phyloP scores from a whole-genome alignment of 2,329 filamentous ascomycete species.

The Pyrenophora seminiperda region DNA sequence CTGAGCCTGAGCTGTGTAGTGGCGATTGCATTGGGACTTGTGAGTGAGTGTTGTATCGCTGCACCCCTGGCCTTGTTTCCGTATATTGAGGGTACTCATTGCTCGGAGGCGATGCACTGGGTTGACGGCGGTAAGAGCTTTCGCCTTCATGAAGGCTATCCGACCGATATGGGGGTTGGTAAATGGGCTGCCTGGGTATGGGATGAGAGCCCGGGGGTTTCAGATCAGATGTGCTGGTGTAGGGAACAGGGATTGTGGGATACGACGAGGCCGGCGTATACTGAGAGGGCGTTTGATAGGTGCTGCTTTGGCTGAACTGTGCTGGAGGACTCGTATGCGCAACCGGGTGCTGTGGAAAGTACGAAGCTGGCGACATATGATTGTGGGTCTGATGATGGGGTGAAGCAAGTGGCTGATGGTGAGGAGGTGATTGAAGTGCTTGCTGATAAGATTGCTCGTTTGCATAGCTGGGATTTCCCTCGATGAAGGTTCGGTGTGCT shows the following conservation, averaged over 20 bases:
- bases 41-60: conserved; percentile 33
- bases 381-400: conserved; percentile 37
- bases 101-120: conserved; percentile 28
- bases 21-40: conserved; percentile 26
- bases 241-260: conserved; percentile 34
- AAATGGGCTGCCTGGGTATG: conserved; percentile 28
- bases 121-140: conserved; percentile 26
- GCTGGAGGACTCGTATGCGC: conserved; percentile 30
- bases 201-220: conserved; percentile 30
- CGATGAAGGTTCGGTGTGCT: conserved; percentile 23
- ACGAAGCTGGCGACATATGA: conserved; percentile 37
- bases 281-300: conserved; percentile 26
- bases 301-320: conserved; percentile 27
- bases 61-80: conserved; percentile 26
- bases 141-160: conserved; percentile 30
- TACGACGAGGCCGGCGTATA: conserved; percentile 33
- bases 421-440: conserved; percentile 39
- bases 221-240: conserved; percentile 26
- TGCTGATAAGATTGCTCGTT: conserved; percentile 38
- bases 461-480: conserved; percentile 24
- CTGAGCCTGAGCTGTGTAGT: conserved; percentile 23
- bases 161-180: conserved; percentile 31
- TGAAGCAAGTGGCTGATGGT: conserved; percentile 36
- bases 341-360: conserved; percentile 40
- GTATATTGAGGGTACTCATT: conserved; percentile 33